Base-by-base conservation (phyloP, 1,139 yeast genomes). In the Kodamaea sp. region DNA sequence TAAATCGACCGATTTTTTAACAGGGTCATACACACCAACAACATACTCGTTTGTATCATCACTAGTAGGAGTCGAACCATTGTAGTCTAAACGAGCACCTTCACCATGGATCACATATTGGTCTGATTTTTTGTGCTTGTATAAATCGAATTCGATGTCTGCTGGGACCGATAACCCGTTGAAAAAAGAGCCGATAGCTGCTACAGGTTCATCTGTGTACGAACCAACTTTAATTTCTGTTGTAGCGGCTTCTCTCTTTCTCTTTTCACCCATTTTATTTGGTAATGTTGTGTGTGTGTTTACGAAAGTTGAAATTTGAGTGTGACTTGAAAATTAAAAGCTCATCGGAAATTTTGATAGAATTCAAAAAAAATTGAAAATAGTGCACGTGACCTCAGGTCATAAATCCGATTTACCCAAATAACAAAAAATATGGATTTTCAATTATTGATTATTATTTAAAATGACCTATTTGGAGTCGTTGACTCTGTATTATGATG, bases 21-120 rank as follows among this genome's bases (percentile, higher is more conserved):
- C 62, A 2, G 86, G 81, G 53, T 87, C 89, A 52, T 79, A 85
- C 5, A 85, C 69, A 3, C 89, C 96, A 36, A 87, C 68, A 31
- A 79, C 71, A 52, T 81, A 82, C 44, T 69, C 62, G 48, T 60
- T 60, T 32, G 54, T 48, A 20, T 54, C 66, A 23, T 73, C 76
- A n/a, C 67, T 67, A 8, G 58, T 62, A 6, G 58, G 53, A 2
- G 74, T 71, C 22, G 62, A 58, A 6, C 95, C 96, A 43, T 80
- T 79, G 57, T 86, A 90, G 49, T 81, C 90, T 43, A 90, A 67
- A 26, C 76, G 73, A 2, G 75, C 79, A 47, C 76, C 79, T 60
- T 89, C 95, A 30, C 96, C 97, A 56, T 87, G 96, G 36, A 87
- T 54, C 26, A 84, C 60, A 39, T 61, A 64, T 32, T 67, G 64